Conservation (phyloP, 1,284 basidiomycete genomes). For the Rhodotorula sp. region DNA sequence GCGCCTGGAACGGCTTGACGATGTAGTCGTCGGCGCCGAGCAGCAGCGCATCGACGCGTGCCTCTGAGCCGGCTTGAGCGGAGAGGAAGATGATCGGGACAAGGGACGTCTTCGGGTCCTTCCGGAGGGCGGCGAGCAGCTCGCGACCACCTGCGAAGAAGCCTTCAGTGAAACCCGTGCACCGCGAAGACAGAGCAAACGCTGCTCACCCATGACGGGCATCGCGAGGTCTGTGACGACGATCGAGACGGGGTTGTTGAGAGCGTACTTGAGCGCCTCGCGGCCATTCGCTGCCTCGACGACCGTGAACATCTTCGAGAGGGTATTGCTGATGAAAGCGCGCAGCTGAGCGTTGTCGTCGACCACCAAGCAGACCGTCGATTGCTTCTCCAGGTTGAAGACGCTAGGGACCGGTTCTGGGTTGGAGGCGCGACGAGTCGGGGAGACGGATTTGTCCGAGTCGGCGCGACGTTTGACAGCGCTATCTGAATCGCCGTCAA, state of each 20-base stretch:
- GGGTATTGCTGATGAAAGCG: slow-evolving; percentile 37
- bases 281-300: slow-evolving; percentile 34
- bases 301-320: slow-evolving; percentile 41
- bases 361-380: slow-evolving; percentile 23
- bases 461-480: not conserved
- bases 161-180: not conserved
- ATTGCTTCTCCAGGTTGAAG: slow-evolving; percentile 21
- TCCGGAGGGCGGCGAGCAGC: slow-evolving; percentile 37
- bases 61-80: slow-evolving; percentile 43
- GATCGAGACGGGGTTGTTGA: slow-evolving; percentile 34
- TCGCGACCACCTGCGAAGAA: slow-evolving; percentile 31
- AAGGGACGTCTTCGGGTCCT: slow-evolving; percentile 26
- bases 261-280: slow-evolving; percentile 38
- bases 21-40: slow-evolving; percentile 43
- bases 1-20: slow-evolving; percentile 42
- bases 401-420: not conserved
- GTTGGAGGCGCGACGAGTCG: slow-evolving; percentile 2
- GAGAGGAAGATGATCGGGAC: slow-evolving; percentile 44
- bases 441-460: not conserved
- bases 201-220: slow-evolving; percentile 19
- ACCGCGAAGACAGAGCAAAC: no score
- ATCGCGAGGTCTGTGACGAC: slow-evolving; percentile 44
- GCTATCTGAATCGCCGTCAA: not conserved
- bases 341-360: slow-evolving; percentile 30
- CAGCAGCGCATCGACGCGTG: slow-evolving; percentile 41